Evolutionary conservation across 306 rosid genomes (phyloP).

Genomic region (Fragaria nilgerrensis): DNA sequence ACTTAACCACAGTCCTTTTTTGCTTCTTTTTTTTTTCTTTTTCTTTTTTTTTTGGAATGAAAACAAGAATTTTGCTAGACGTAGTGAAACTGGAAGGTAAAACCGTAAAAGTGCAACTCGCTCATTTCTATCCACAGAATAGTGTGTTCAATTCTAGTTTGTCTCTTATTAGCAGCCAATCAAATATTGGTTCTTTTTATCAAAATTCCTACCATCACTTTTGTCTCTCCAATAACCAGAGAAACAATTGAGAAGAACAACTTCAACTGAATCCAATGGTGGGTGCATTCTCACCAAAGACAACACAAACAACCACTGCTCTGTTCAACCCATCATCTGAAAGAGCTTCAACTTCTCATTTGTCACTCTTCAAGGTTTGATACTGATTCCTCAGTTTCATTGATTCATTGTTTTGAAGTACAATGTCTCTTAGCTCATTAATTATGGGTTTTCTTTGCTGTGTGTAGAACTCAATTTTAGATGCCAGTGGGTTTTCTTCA

Average conservation of each 20-base stretch:
- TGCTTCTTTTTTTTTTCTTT: no score
- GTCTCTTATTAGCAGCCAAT: conserved; percentile 33
- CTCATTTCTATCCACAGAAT: conserved; percentile 38
- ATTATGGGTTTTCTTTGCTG: neutral
- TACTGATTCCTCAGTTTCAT: neutral
- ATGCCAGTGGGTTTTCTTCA: conserved; percentile 53
- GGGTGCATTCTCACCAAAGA: conserved; percentile 47
- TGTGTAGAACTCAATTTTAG: conserved; percentile 40
- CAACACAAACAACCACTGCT: conserved; percentile 23
- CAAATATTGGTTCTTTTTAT: conserved; percentile 23
- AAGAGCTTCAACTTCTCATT: conserved; percentile 35
- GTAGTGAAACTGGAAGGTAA: no score
- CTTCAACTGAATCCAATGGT: conserved; percentile 46
- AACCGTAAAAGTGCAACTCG: neutral
- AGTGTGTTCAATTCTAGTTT: neutral
- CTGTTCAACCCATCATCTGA: conserved; percentile 30
- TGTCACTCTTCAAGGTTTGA: conserved; percentile 40
- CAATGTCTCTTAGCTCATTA: neutral
- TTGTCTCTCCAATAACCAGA: conserved; percentile 9
- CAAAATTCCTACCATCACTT: conserved; percentile 15
- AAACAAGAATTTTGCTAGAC: no score
- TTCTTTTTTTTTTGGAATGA: no score
- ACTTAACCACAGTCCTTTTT: no score
- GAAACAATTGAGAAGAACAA: neutral
- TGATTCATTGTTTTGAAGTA: neutral